Evolutionary conservation across 169 alveolate species (phyloP), one percentile per base, ranked within the genome.

Genomic region (Plasmodium gonderi): DNA sequence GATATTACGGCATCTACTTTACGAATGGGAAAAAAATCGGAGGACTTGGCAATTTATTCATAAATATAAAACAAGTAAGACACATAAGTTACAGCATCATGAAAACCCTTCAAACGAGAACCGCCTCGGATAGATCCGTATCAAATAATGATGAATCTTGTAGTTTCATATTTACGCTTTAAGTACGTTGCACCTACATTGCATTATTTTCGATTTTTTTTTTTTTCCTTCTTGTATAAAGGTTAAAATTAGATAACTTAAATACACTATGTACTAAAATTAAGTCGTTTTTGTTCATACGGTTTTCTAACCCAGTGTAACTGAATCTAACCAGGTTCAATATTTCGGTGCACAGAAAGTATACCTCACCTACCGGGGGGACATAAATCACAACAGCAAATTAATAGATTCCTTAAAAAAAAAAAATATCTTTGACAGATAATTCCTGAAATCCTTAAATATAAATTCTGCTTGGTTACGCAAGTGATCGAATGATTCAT

Each of bases 11-110:
- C 8, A 72, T 83, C 8, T 83, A 83, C 65, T 83, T 83, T 76
- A 83, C 92, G 60, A 36, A 83, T 29, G 92, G 92, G 29, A 83
- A 83, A 83, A 83, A 83, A 72, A 83, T 83, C 38, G 92, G 67
- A 31, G 92, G 92, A 26, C 20, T 83, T 23, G 92, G 82, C 75
- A 72, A 83, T 31, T 64, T 83, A 40, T 83, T 83, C 65, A 83
- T 83, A 49, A 83, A 83, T 17, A 83, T 83, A 83, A 83, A 83
- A 20, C 92, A 83, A 51, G 92, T 83, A 7, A 83, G 77, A 40
- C 92, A 83, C 40, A 83, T 83, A n/a, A 74, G 92, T 49, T 83
- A 64, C 65, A 83, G 83, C 44, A 74, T 83, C 60, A 83, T 83
- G 92, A 83, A 72, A 64, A 69, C 92, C 20, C 40, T 83, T 2